Evolutionary conservation across 2,329 filamentous ascomycete genomes (phyloP), one percentile per base, ranked within the genome.

Genomic region (Penicillium occitanis): DNA sequence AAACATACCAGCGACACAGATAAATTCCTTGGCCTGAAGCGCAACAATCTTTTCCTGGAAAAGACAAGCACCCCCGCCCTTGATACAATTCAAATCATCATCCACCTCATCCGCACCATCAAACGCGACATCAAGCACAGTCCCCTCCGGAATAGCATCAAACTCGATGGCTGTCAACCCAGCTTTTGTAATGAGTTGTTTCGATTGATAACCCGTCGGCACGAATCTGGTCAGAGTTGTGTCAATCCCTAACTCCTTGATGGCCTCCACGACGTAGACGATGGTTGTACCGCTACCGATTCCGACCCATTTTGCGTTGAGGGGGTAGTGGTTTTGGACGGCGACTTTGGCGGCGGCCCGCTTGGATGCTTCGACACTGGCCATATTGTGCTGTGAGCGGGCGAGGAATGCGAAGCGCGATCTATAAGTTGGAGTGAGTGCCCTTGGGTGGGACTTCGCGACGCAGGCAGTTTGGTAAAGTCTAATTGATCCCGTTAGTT

Each of bases 11-110:
- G 92, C 92, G 66, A 96, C 92, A 73, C 91, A 94, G 69, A 97
- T 85, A 74, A 97, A 97, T 75, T 91, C 91, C 79, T 88, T 91
- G 3, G 92, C 90, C 60, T 90, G 87, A 67, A 92, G 87, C 5
- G 93, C 93, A 4, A 99, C 93, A 42, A 99, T 84, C 83, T 99
- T 99, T 82, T 99, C 95, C 79, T 98, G 95, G 82, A 97, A 96
- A 65, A 98, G 81, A 79, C 95, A 99, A n/a, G 93, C 95, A 66
- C 95, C 95, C 60, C 95, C 95, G 64, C 95, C 95, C 83, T 98
- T 98, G 82, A 99, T 98, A 75, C 94, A 92, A 80, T 98, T 99
- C 67, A 99, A 81, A 62, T 96, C 91, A 57, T 92, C 89, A 76
- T 99, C 95, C 37, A 99, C 93, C 82, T 99, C 95, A 77, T 99